Evolutionary conservation across 2,329 filamentous ascomycete genomes (phyloP).

Genomic region (Cladorrhinum sp.): DNA sequence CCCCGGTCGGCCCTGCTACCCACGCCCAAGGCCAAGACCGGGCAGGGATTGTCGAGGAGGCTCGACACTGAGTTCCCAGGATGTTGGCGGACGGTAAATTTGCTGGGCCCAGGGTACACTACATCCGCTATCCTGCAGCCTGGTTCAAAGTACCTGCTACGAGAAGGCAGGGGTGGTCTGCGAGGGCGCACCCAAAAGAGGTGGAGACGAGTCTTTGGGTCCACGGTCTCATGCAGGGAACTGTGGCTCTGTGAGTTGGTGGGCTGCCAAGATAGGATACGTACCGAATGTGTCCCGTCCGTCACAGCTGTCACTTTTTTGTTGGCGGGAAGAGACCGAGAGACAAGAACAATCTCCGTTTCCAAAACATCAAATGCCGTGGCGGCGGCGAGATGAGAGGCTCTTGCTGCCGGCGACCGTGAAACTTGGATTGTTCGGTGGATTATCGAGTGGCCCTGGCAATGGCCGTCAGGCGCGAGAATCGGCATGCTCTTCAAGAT

Average conservation of each 20-base stretch:
- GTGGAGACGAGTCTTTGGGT: slow-evolving; percentile 4
- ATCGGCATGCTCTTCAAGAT: too few relatives aligned
- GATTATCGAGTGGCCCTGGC: too few relatives aligned
- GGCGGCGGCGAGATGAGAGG: too few relatives aligned
- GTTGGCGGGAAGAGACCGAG: neutral
- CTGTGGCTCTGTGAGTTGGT: slow-evolving; percentile 8
- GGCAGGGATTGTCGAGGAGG: neutral
- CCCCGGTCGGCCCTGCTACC: neutral
- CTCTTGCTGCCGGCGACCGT: neutral
- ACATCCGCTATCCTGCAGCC: slow-evolving; percentile 23
- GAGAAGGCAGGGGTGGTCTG: neutral
- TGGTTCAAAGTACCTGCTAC: slow-evolving; percentile 23
- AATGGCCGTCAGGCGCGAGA: too few relatives aligned
- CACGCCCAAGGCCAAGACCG: neutral
- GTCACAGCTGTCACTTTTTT: neutral
- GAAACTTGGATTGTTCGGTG: neutral
- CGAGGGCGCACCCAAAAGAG: slow-evolving; percentile 11
- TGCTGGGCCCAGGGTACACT: neutral
- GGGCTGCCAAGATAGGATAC: neutral
- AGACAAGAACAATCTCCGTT: neutral
- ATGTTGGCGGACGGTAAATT: slow-evolving; percentile 12
- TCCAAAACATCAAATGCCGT: neutral
- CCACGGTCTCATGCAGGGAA: slow-evolving; percentile 18
- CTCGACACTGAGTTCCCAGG: slow-evolving; percentile 1
- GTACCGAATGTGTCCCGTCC: neutral